Percentiles rank a stretch among this genome's conserved stretches.
These are phyloP conservation scores for Cinchona pubescens DNA, from an alignment of 257 asterid species.

Conservation along the genomic window DNA sequence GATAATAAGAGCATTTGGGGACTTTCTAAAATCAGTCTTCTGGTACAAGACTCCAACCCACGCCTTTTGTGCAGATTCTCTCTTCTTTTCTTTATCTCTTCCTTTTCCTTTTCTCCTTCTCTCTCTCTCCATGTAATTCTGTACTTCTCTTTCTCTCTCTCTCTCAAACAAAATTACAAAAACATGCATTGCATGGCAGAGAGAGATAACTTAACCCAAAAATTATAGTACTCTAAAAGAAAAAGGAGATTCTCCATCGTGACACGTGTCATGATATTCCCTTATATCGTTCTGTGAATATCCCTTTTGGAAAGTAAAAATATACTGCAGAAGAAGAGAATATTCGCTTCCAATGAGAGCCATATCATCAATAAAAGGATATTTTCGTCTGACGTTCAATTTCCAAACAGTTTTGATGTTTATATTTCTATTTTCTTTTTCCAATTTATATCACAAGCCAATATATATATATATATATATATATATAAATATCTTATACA, in stretches of 20 bases:
- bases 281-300: constrained; percentile 53
- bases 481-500: no score
- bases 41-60: constrained; percentile 74
- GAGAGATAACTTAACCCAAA: no score
- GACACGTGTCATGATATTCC: constrained; percentile 60
- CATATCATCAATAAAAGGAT: neutral
- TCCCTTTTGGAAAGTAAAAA: constrained; percentile 51
- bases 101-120: constrained; percentile 5
- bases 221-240: no score
- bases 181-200: neutral
- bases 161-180: no score
- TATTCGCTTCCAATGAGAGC: constrained; percentile 22
- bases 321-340: constrained; percentile 9
- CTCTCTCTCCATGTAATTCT: constrained; percentile 17
- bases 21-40: constrained; percentile 74
- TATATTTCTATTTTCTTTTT: no score
- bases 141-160: neutral
- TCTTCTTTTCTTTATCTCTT: constrained; percentile 9
- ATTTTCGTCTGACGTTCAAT: no score
- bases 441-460: no score
- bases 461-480: no score
- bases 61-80: constrained; percentile 74
- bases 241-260: no score
- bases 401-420: no score
- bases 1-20: constrained; percentile 16